Evolutionary conservation across 306 rosid genomes (phyloP), one percentile per base, ranked within the genome.

Genomic region (Inga leiocalycina): DNA sequence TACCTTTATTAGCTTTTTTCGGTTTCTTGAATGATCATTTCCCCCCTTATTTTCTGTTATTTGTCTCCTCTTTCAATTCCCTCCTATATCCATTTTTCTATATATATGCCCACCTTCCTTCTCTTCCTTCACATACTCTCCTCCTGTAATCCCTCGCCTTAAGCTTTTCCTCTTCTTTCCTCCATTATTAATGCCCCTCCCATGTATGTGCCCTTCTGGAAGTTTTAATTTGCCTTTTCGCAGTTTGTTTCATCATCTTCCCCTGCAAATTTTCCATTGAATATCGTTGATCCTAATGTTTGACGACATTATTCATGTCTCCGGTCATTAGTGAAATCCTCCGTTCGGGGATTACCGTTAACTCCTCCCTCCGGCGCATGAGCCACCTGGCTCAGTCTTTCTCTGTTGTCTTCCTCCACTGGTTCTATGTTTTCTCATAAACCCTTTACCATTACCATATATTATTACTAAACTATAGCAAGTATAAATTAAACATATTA

Each of bases 351-450:
- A 92, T 90, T 91, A 90, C 92, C 85, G 87, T 93, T 61, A 86
- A 92, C 87, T 96, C 99, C 79, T 86, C 98, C 43, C 87, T 91
- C 44, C 84, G 94, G 62, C 97, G 94, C 76, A 87, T 93, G 79
- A 95, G 98, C 82, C 98, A 92, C 81, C 65, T 96, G 72, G 99
- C 92, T 89, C 99, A 96, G 85, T 96, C 99, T 69, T 93, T 96
- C 94, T 96, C 99, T n/a, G 98, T 94, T 32, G 89, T 91, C 70
- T 96, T 96, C 90, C 98, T 96, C 44, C 89, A 96, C 83, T 96
- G 99, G 99, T 96, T 96, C 88, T 96, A 96, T 79, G 99, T 96
- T 35, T 96, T 96, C 46, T 95, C 99, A 88, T 83, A 86, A 91
- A 81, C 39, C 62, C 46, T 76, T 35, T 30, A 15, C n/a, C 71